These are phyloP conservation scores for Alternaria consortialis DNA, from an alignment of 2,329 filamentous ascomycete genomes.

Conservation along the genomic window DNA sequence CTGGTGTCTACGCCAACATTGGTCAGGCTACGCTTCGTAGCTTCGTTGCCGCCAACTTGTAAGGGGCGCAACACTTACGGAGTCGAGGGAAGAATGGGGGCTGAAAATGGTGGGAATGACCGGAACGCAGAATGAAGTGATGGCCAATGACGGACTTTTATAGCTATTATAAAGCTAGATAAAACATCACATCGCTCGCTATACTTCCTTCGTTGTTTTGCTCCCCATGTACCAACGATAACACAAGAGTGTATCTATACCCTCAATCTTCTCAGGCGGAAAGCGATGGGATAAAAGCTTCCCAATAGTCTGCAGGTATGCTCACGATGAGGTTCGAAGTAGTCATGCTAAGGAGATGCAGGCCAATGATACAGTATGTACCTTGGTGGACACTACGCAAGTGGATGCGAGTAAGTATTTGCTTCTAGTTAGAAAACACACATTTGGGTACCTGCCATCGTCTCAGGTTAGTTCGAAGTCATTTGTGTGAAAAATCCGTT, in stretches of 20 bases:
- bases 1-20: constrained; percentile 39
- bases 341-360: neutral
- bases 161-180: neutral
- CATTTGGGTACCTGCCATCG: too few species aligned
- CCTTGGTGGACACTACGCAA: neutral
- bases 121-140: neutral
- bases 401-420: too few species aligned
- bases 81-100: neutral
- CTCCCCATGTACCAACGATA: neutral
- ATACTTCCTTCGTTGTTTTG: neutral
- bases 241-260: neutral
- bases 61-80: neutral
- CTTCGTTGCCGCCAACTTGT: constrained; percentile 1
- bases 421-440: too few species aligned
- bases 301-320: neutral
- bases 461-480: too few species aligned
- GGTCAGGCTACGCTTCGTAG: constrained; percentile 1
- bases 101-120: neutral
- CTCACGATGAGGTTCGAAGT: neutral
- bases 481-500: neutral
- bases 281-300: neutral
- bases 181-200: neutral
- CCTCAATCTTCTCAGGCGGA: neutral
- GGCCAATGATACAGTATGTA: neutral
- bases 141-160: neutral